Conservation (phyloP, 129 eudicot genomes). For the Flaveria sonorensis region DNA sequence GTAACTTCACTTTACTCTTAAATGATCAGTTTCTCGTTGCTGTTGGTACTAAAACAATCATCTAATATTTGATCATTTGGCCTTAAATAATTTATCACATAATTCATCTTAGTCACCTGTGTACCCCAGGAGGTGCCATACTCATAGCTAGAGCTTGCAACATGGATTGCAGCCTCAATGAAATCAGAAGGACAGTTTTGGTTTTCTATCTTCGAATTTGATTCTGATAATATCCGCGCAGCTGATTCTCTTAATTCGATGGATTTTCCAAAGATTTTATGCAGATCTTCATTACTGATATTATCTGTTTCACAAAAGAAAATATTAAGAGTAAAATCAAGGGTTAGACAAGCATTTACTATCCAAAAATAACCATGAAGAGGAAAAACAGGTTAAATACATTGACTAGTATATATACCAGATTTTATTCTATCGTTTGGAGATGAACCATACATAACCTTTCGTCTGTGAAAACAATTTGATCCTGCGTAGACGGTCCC, state of each 20-base stretch:
- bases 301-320: conserved; percentile 21
- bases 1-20: too few species aligned
- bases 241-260: conserved; percentile 43
- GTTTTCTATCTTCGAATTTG: conserved; percentile 1
- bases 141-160: conserved; percentile 57
- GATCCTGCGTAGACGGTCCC: conserved; percentile 50
- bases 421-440: conserved; percentile 34
- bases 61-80: too few species aligned
- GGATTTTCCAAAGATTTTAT: conserved; percentile 45
- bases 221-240: conserved; percentile 27
- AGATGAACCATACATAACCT: conserved; percentile 55
- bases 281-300: conserved; percentile 30
- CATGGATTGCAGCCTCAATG: conserved; percentile 41
- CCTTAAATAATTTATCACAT: background rate
- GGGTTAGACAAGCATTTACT: conserved; percentile 5
- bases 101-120: conserved; percentile 35
- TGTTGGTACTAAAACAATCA: too few species aligned
- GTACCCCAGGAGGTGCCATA: conserved; percentile 58
- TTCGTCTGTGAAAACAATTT: conserved; percentile 60
- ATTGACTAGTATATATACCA: conserved; percentile 27
- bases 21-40: too few species aligned
- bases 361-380: background rate
- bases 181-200: conserved; percentile 27
- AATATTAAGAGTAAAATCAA: background rate
- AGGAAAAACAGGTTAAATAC: background rate